Evolutionary conservation across 805 yeast genomes (phyloP), one percentile per base, ranked within the genome.

Genomic region (Monosporozyma solicola): DNA sequence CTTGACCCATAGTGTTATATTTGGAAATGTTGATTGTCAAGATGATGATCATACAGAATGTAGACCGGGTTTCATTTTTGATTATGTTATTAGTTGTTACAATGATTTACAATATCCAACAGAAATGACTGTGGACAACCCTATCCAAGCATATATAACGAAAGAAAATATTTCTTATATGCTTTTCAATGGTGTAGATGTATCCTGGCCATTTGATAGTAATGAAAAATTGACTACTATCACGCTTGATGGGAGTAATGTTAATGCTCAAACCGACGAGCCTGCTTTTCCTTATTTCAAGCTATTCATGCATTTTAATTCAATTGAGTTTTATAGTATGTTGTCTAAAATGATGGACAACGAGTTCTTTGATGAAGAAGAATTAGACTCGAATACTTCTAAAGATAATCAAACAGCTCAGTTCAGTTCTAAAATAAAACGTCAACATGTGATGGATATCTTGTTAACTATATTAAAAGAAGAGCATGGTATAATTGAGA

Each of bases 291-390:
- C 96, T 0, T 84, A 87, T 61, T 68, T 90, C n/a, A 73, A 71
- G 44, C 57, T 75, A 11, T 70, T 90, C 15, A 64, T 89, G n/a
- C 70, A 72, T 41, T 76, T 67, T 58, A 78, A 85, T 57, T 74
- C 85, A 4, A 72, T 77, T n/a, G 78, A 77, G 41, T 78, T 84
- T 69, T 75, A 91, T 37, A 73, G 84, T 0, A 78, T 87, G 16
- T 66, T 94, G 54, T 85, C 89, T 65, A 95, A 87, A 64, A 85
- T 86, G 8, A 83, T 92, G 62, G 97, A 92, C 63, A 95, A 89
- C 64, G 70, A 85, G 0, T 73, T 79, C 44, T 66, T 92, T 53
- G 88, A 90, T 65, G 89, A 82, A 22, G 82, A 80, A 3, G 54
- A 53, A 8, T 50, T 7, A 20, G 8, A 39, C 25, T 9, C 24